A percentile compares a stretch with the other conserved stretches of the same genome.
Conservation (phyloP, 2,329 filamentous ascomycete species). For the Colletotrichum horii region DNA sequence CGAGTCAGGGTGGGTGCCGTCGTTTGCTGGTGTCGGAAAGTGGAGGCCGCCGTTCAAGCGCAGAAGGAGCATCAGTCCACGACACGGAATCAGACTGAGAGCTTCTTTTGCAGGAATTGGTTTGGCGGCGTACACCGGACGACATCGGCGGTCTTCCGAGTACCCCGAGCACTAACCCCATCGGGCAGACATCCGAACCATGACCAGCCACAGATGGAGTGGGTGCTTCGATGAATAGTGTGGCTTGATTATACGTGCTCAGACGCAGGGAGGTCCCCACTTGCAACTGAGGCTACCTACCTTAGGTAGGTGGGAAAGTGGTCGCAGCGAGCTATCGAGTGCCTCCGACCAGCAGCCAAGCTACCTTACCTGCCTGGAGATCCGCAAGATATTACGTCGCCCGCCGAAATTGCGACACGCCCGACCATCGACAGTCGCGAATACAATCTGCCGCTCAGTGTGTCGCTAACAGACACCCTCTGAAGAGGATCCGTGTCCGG, state of each 20-base stretch:
- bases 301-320: too few species aligned
- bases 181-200: neutral
- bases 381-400: neutral
- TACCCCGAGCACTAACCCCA: neutral
- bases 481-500: neutral
- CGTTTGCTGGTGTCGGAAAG: neutral
- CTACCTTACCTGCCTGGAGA: neutral
- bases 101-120: neutral
- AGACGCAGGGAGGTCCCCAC: neutral
- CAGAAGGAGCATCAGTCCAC: neutral
- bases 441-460: neutral
- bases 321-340: neutral
- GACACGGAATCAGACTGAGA: neutral
- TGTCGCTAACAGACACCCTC: neutral
- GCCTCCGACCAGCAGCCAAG: neutral
- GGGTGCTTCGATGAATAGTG: neutral
- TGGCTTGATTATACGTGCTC: neutral
- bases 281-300: slow-evolving; percentile 8
- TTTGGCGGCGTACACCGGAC: slow-evolving; percentile 12
- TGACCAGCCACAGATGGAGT: neutral
- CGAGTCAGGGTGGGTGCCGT: neutral
- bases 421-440: too few species aligned
- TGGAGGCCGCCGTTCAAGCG: slow-evolving; percentile 4
- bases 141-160: slow-evolving; percentile 13
- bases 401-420: neutral